These are phyloP conservation scores for Lepidium sativum DNA, from an alignment of 345 rosid genomes.

Conservation along the genomic window DNA sequence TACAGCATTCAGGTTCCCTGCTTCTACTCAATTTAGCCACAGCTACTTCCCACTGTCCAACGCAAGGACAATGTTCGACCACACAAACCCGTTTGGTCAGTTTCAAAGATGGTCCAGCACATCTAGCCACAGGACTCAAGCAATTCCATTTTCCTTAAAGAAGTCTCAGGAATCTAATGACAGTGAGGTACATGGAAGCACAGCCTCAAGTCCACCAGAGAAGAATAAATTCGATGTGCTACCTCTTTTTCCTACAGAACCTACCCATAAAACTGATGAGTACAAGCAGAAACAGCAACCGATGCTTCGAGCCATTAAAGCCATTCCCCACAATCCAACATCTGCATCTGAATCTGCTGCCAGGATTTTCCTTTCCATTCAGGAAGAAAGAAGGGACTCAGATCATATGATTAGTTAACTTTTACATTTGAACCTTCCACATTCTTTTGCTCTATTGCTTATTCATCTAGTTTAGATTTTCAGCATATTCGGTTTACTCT, in stretches of 20 bases:
- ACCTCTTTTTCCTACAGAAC: constrained; percentile 46
- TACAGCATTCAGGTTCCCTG: constrained; percentile 31
- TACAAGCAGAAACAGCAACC: constrained; percentile 19
- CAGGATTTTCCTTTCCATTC: constrained; percentile 51
- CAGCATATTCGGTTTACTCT: constrained; percentile 14
- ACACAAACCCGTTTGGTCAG: constrained; percentile 27
- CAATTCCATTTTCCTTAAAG: constrained; percentile 23
- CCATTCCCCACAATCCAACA: constrained; percentile 47
- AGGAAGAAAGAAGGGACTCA: constrained; percentile 45
- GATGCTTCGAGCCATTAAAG: constrained; percentile 38
- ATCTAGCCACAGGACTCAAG: constrained; percentile 46
- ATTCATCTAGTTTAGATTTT: constrained; percentile 18
- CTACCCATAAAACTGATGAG: constrained; percentile 30
- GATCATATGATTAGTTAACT: constrained; percentile 31
- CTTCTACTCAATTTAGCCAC: constrained; percentile 33
- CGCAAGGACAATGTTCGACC: constrained; percentile 33
- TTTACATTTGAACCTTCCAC: not conserved
- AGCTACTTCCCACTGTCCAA: constrained; percentile 40
- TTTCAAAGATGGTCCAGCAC: constrained; percentile 33
- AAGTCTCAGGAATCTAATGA: constrained; percentile 45
- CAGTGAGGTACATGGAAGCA: constrained; percentile 52
- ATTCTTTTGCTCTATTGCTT: constrained; percentile 16
- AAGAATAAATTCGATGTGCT: constrained; percentile 39
- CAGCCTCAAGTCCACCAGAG: constrained; percentile 52
- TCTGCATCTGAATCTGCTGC: constrained; percentile 60